Base-by-base conservation (phyloP, 2,329 filamentous ascomycete species). In the Scorias spongiosa region DNA sequence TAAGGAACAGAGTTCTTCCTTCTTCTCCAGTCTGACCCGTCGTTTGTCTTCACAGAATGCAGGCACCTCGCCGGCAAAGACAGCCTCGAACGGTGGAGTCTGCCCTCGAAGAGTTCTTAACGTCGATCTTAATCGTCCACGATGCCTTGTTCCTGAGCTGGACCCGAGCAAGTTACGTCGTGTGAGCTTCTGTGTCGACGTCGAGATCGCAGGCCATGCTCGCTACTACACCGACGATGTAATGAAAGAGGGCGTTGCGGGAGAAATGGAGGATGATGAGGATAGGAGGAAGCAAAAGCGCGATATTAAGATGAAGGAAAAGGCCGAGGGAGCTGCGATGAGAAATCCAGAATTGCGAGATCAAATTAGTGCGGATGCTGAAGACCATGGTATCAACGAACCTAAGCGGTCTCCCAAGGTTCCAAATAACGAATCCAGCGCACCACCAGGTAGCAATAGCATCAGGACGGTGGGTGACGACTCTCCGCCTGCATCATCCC, bases 101-200 rank as follows among this genome's bases (percentile, higher is more conserved):
- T 89, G 88, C 42, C 81, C 88, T 54, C 76, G 91, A 41, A 78
- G 71, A 51, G 72, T 94, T 7, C 68, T 96, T 66, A 98, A 98
- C 57, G 72, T 95, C 39, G 86, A 96, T 58, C 77, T 68, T 8
- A 74, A 81, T 51, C 76, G 91, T 37, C 80, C 89, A 57, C 71
- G 91, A 50, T 93, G 86, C 60, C 72, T 76, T 18, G 77, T 96
- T 28, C 68, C 76, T 4, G 88, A 93, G 51, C 69, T 98, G 40
- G 80, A 87, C 51, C 77, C 81, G 55, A 76, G 77, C 41, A 94
- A 91, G 60, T 64, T 98, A 47, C 76, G 86, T 43, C 78, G 87
- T 43, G 91, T 98, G 0, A 84, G 89, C 0, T 98, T 98, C 57
- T 94, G 85, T 54, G 91, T 98, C 2, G 91, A 98, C 57, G 88